phyloP scores from a whole-genome alignment of 2,329 filamentous ascomycete genomes.

The Beauveria asiatica region DNA sequence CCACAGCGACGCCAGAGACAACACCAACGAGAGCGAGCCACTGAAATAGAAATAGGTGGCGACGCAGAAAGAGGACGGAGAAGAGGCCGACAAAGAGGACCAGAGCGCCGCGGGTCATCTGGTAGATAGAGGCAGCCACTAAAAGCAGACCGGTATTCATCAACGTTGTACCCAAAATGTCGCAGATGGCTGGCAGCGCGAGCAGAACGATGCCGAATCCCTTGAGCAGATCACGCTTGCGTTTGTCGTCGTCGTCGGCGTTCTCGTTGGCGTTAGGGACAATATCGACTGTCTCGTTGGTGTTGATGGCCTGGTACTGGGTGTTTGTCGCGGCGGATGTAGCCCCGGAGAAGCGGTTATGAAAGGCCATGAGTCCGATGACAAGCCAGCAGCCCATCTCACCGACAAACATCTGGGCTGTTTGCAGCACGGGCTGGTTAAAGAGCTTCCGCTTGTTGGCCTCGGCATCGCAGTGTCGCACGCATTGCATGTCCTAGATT shows the following conservation, averaged over 20 bases:
- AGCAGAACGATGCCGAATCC: constrained; percentile 68
- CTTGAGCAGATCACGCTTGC: constrained; percentile 51
- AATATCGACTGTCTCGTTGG: constrained; percentile 35
- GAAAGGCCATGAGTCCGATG: constrained; percentile 60
- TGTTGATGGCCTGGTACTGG: constrained; percentile 59
- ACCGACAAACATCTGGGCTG: constrained; percentile 95
- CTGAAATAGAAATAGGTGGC: constrained; percentile 76
- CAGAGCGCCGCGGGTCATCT: constrained; percentile 93
- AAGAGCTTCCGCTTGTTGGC: constrained; percentile 64
- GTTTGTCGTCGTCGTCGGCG: constrained; percentile 23
- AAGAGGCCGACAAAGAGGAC: constrained; percentile 95
- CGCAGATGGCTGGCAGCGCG: constrained; percentile 80
- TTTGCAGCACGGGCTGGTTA: constrained; percentile 93
- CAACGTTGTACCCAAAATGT: constrained; percentile 88
- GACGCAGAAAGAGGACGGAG: constrained; percentile 80
- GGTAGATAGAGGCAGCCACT: constrained; percentile 92
- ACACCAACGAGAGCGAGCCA: constrained; percentile 86
- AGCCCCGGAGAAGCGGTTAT: constrained; percentile 46
- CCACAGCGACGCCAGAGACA: constrained; percentile 77
- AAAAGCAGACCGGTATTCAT: constrained; percentile 96
- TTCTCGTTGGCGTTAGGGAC: constrained; percentile 32
- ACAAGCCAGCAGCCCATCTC: constrained; percentile 96
- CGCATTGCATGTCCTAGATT: constrained; percentile 85
- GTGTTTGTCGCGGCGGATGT: constrained; percentile 30
- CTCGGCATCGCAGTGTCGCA: constrained; percentile 69